phyloP scores from a whole-genome alignment of 306 rosid genomes.

The Prunus salicina region DNA sequence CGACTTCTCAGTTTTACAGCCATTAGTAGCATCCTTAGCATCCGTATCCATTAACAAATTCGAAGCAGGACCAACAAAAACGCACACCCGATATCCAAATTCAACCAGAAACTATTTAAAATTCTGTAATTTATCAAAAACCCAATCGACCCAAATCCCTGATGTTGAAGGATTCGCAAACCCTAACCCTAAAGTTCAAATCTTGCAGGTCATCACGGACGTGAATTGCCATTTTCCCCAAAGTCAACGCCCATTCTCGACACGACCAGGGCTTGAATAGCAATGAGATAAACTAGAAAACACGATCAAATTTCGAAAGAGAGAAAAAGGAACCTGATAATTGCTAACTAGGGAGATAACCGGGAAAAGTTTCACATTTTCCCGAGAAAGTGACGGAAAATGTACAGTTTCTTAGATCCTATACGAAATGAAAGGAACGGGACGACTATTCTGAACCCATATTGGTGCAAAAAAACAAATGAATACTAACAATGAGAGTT shows the following conservation, averaged over 20 bases:
- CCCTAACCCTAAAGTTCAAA: constrained; percentile 33
- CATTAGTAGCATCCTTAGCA: constrained; percentile 49
- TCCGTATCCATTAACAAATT: constrained; percentile 50
- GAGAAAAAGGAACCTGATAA: neutral
- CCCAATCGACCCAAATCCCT: constrained; percentile 36
- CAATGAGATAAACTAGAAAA: neutral
- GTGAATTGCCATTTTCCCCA: neutral
- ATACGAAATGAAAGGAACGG: neutral
- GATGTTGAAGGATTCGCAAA: constrained; percentile 17
- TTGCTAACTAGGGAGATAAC: constrained; percentile 11
- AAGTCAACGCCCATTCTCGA: constrained; percentile 49
- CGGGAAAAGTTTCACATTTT: constrained; percentile 8
- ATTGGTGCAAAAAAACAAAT: constrained; percentile 1
- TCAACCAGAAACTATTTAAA: neutral
- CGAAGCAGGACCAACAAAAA: constrained; percentile 6
- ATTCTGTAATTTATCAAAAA: constrained; percentile 16
- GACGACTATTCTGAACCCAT: neutral
- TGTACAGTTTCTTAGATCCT: neutral
- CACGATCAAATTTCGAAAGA: neutral
- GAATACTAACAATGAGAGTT: neutral
- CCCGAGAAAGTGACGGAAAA: constrained; percentile 46
- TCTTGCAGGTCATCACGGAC: constrained; percentile 12
- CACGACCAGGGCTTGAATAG: constrained; percentile 18
- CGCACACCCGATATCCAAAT: neutral
- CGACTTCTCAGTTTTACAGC: constrained; percentile 39